Evolutionary conservation across 2,329 filamentous ascomycete genomes (phyloP).

Genomic region (Talaromyces albobiverticillius): DNA sequence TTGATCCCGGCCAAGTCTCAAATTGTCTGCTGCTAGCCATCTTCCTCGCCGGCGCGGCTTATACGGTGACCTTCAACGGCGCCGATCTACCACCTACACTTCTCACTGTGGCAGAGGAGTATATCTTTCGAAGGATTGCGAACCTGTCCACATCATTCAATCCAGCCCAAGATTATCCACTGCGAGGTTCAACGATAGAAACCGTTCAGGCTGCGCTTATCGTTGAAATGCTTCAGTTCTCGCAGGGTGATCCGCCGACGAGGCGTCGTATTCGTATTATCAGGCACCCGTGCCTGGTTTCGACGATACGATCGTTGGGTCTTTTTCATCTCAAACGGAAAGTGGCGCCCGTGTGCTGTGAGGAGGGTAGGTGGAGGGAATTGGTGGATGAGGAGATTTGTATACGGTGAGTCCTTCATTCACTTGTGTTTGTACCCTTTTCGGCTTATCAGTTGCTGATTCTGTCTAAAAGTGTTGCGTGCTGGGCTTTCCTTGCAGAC

Average conservation of each 20-base stretch:
- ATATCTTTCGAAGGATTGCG: slow-evolving; percentile 27
- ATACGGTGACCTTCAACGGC: slow-evolving; percentile 22
- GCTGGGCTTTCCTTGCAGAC: slow-evolving; percentile 31
- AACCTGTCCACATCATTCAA: slow-evolving; percentile 18
- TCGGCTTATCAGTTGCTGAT: too few relatives aligned
- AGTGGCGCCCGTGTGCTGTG: slow-evolving; percentile 16
- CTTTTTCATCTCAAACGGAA: slow-evolving; percentile 25
- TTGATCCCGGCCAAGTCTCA: slow-evolving; percentile 25
- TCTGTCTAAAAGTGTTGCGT: slow-evolving; percentile 25
- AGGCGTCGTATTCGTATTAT: slow-evolving; percentile 31
- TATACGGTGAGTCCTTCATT: slow-evolving; percentile 19
- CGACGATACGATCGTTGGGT: slow-evolving; percentile 27
- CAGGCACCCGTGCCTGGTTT: slow-evolving; percentile 29
- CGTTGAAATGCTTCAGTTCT: slow-evolving; percentile 32
- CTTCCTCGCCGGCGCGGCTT: slow-evolving; percentile 27
- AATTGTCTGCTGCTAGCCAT: slow-evolving; percentile 26
- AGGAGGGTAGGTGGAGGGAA: slow-evolving; percentile 20
- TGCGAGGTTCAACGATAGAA: slow-evolving; percentile 19
- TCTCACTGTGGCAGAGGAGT: slow-evolving; percentile 29
- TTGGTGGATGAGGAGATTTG: slow-evolving; percentile 27
- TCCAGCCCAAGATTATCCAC: slow-evolving; percentile 13
- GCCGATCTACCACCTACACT: slow-evolving; percentile 19
- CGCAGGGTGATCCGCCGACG: slow-evolving; percentile 25
- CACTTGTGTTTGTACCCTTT: neutral
- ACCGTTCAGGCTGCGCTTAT: slow-evolving; percentile 28